A percentile compares a stretch with the other conserved stretches of the same genome.
These are phyloP conservation scores for Candida suzukii DNA, from an alignment of 805 yeast species.

Conservation along the genomic window DNA sequence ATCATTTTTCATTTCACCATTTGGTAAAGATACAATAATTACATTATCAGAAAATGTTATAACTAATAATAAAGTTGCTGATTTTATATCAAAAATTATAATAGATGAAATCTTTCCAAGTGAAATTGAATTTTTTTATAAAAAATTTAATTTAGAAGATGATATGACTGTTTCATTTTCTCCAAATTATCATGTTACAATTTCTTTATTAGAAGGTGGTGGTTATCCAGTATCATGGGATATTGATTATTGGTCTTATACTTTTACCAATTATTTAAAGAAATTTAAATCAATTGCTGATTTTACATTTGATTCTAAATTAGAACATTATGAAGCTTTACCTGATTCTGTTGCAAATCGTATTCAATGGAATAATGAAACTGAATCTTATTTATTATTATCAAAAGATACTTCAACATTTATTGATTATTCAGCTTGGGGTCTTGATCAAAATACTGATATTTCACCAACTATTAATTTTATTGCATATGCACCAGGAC, in stretches of 20 bases:
- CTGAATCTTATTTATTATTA: constrained; percentile 28
- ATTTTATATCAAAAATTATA: constrained; percentile 29
- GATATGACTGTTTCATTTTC: constrained; percentile 46
- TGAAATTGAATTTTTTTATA: constrained; percentile 28
- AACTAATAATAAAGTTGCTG: constrained; percentile 23
- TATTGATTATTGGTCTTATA: constrained; percentile 44
- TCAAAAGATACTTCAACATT: constrained; percentile 61
- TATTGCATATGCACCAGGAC: constrained; percentile 56
- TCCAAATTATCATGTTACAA: constrained; percentile 66
- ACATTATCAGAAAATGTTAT: constrained; percentile 21
- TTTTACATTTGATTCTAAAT: constrained; percentile 72
- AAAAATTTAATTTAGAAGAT: constrained; percentile 16
- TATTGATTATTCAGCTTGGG: constrained; percentile 84
- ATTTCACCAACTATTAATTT: constrained; percentile 65
- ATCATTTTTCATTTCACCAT: constrained; percentile 29
- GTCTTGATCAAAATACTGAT: constrained; percentile 39
- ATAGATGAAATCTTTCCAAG: constrained; percentile 31
- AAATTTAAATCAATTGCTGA: constrained; percentile 51
- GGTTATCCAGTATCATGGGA: constrained; percentile 71
- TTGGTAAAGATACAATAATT: constrained; percentile 26
- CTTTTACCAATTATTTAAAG: constrained; percentile 48
- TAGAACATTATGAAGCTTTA: constrained; percentile 57
- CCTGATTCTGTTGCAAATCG: constrained; percentile 16
- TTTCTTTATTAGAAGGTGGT: constrained; percentile 67
- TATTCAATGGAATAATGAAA: constrained; percentile 17